Evolutionary conservation across 2,329 filamentous ascomycete species (phyloP), one percentile per base, ranked within the genome.

Genomic region (Diaporthe batatas): DNA sequence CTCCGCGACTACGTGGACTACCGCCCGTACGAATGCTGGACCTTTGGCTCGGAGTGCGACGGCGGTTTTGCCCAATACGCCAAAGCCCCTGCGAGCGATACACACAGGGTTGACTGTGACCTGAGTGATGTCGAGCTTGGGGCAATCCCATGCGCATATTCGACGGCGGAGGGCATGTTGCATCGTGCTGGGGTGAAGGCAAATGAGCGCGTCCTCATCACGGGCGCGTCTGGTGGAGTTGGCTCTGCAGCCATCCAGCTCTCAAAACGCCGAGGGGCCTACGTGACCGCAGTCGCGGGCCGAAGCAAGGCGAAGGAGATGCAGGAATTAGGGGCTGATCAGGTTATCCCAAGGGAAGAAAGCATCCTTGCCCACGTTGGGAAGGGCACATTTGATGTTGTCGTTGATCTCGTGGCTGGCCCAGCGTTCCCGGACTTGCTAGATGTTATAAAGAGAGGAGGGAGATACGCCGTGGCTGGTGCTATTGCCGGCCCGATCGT

Each of bases 61-160:
- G 54, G 54, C 25, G 54, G 25, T 6, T 57, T 57, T 57, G 54
- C 54, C 7, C 54, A 57, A 11, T 57, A 57, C 7, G 25, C 54
- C 3, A 57, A 18, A 32, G 54, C 54, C 25, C 54, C 54, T 57
- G 54, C 54, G 8, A n/a, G 36, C 6, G 54, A 57, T 12, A 57
- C 54, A 2, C 16, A 57, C 32, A 57, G n/a, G 54, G 54, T 57
- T 2, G 54, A 57, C 11, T 57, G 54, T 14, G 54, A 36, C 32
- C 21, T 32, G 32, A 57, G 54, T n/a, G 54, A 57, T 14, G 11
- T 57, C 25, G 54, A 57, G 54, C 54, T 57, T 18, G 54, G 54
- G 2, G 29, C 54, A 1, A 29, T 57, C 7, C 54, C 54, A n/a
- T 57, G 54, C 32, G 54, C 54, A 6, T 57, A 57, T 21, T 57